Evolutionary conservation across 305 asterid species (phyloP).

Genomic region (Solanum hybrid): DNA sequence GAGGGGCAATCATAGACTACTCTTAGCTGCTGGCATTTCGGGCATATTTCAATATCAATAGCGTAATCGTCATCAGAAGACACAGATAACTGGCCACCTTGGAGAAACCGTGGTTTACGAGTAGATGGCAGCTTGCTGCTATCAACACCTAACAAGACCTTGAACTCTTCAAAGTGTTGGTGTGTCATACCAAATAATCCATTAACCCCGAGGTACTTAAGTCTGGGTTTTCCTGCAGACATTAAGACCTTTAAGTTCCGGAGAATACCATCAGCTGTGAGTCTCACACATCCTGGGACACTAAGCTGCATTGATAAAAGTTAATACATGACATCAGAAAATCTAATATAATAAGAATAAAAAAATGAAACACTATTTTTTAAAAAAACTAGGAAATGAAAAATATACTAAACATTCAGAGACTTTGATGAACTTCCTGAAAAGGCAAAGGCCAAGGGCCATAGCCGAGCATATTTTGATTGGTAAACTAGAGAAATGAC

Average conservation of each 20-base stretch:
- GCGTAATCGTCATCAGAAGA: constrained; percentile 54
- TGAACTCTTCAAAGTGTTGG: constrained; percentile 30
- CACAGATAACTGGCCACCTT: constrained; percentile 32
- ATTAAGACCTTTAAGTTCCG: constrained; percentile 29
- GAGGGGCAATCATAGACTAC: constrained; percentile 72
- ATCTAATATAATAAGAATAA: neutral
- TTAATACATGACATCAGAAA: neutral
- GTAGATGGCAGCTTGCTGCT: constrained; percentile 13
- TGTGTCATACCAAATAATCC: constrained; percentile 23
- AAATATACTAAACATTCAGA: neutral
- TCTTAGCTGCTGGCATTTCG: constrained; percentile 41
- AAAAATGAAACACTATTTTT: neutral
- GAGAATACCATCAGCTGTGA: constrained; percentile 26
- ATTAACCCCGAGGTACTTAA: constrained; percentile 41
- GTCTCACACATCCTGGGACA: constrained; percentile 35
- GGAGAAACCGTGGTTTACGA: constrained; percentile 26
- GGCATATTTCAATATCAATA: constrained; percentile 64
- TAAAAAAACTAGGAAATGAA: neutral
- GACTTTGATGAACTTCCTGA: neutral
- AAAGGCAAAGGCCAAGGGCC: neutral
- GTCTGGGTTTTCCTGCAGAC: constrained; percentile 31
- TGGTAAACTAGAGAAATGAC: neutral
- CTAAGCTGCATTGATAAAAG: constrained; percentile 34
- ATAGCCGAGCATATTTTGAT: neutral
- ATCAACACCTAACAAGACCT: constrained; percentile 32